A percentile compares a stretch with the other conserved stretches of the same genome.
Evolutionary conservation across 176 grass and related monocot genomes (phyloP).

Genomic region (Triticum timopheevii): DNA sequence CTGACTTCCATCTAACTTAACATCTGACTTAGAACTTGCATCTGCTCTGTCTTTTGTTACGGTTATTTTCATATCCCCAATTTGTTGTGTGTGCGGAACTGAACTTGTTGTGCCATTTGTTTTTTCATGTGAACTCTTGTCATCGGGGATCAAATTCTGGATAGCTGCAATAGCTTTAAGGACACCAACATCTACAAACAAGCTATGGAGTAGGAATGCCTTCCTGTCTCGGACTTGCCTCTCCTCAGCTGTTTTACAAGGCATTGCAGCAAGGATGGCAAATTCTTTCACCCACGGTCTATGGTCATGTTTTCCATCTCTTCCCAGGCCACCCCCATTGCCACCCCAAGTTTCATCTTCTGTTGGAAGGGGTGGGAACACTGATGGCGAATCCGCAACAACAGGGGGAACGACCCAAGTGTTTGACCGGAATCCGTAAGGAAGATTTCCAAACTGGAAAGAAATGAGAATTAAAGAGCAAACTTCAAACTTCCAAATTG

Average conservation of each 20-base stretch:
- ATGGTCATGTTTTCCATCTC: conserved; percentile 67
- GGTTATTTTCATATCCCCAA: conserved; percentile 84
- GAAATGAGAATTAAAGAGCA: not conserved
- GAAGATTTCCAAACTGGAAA: conserved; percentile 96
- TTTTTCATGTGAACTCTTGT: conserved; percentile 40
- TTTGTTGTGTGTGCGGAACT: conserved; percentile 51
- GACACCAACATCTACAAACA: conserved; percentile 93
- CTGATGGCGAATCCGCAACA: conserved; percentile 66
- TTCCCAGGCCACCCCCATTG: conserved; percentile 82
- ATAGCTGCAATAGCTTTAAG: conserved; percentile 82
- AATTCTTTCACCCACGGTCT: conserved; percentile 91
- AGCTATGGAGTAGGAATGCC: conserved; percentile 95
- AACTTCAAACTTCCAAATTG: conserved; percentile 25
- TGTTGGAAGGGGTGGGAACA: conserved; percentile 83
- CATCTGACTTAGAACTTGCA: conserved; percentile 72
- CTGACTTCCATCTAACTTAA: conserved; percentile 91
- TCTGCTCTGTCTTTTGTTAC: conserved; percentile 71
- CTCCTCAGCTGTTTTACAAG: conserved; percentile 93
- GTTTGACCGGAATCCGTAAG: conserved; percentile 97
- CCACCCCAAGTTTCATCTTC: conserved; percentile 95
- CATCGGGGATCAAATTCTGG: conserved; percentile 45
- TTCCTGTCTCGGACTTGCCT: conserved; percentile 89
- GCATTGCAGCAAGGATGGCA: conserved; percentile 80
- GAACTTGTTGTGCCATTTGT: conserved; percentile 42
- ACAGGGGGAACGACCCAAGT: conserved; percentile 89